Base-by-base conservation (phyloP, 163 green algal species). In the Chloromonas sp. region DNA sequence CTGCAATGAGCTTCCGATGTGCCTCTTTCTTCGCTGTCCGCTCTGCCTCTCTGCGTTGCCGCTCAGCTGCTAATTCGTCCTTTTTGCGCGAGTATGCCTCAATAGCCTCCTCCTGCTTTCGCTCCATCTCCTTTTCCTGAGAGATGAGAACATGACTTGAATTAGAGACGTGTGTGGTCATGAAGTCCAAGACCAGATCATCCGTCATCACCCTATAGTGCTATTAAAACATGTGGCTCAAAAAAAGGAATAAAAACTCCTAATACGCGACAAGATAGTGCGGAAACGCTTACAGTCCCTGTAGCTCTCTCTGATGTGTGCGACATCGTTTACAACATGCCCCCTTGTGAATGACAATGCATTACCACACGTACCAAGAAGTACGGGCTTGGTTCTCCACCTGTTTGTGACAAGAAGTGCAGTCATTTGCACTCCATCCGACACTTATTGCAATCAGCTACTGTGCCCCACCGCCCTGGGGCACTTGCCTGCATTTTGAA, bases 81-180 rank as follows among this genome's bases (percentile, higher is more conserved):
- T 94, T 92, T 82, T 92, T 92, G n/a, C 83, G 79, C 11, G 91
- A 84, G 81, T 92, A 94, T 2, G 85, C 91, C 78, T 93, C 90
- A 60, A 94, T 90, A 0, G 90, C 87, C 14, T 60, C 60, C 60
- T 92, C 90, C 60, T 89, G 85, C 86, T 92, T 86, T 60, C 76
- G 85, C 59, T 89, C 81, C 83, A 80, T 62, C 88, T 94, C 88
- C 60, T 82, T 76, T 86, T 94, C 89, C 81, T 91, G 71, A 11
- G 5, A 58, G 13, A 3, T 76, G 66, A 76, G 11, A n/a, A 11
- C 11, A 8, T 76, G 66, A 11, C 66, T 11, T n/a, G 66, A 11
- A 8, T 76, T 11, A 76, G 66, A 11, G 66, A 8, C 66, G 8
- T n/a, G 66, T 76, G 66, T 8, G 8, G 5, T 8, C 66, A 8